Evolutionary conservation across 2,329 filamentous ascomycete species (phyloP), one percentile per base, ranked within the genome.

Genomic region (Cylindrodendrum hubeiense): DNA sequence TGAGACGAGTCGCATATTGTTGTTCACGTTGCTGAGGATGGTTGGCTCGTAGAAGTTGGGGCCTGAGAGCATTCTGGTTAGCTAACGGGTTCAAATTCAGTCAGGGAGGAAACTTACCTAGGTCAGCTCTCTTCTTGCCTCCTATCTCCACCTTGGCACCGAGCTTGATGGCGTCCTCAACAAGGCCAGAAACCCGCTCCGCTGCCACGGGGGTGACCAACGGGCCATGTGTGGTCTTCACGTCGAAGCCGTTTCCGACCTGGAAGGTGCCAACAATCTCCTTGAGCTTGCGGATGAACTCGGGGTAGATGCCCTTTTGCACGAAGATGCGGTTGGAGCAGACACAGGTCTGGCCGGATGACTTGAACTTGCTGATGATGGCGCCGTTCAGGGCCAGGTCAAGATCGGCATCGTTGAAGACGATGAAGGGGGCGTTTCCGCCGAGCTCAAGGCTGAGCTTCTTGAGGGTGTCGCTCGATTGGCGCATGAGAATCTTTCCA

Each of bases 311-410:
- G 60, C 87, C 89, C 46, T 85, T 83, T 78, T 95, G 92, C 5
- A 95, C 86, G 77, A 90, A 94, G 67, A 95, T 87, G 19, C 92
- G 85, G 81, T 95, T 95, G 6, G 91, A 91, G 75, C 91, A 93
- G 15, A 97, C 94, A 78, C 95, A 98, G 0, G 94, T 97, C 84
- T 98, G 95, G 34, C 95, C 95, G 0, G 92, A 95, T 26, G 89
- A 92, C 61, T 94, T 91, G 88, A 97, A 97, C 80, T 97, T 98
- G 75, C 88, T 93, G 21, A 89, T 82, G 55, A 97, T 86, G 37
- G 93, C 82, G 76, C 67, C 85, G 81, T 55, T 80, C 66, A 94
- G 89, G 2, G 91, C 91, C 10, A 80, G 78, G 49, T 93, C 90
- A 12, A 94, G 80, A 74, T 94, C 89, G 13, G 91, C 88, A 73